These are phyloP conservation scores for Pseudonectria foliicola DNA, from an alignment of 2,329 filamentous ascomycete species.

Conservation along the genomic window DNA sequence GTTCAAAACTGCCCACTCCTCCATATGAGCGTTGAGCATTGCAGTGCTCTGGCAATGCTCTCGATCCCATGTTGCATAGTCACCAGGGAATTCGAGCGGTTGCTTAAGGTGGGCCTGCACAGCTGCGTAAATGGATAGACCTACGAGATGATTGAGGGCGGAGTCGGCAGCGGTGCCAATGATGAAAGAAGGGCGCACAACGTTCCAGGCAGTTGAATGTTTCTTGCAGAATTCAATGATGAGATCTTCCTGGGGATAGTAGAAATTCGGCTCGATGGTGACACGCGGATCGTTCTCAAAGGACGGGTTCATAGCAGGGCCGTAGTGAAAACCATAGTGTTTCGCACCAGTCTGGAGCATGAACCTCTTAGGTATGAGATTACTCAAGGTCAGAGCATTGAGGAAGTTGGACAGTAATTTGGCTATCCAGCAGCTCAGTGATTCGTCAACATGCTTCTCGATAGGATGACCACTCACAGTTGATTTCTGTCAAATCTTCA, in stretches of 20 bases:
- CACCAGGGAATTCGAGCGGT: neutral
- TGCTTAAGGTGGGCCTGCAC: neutral
- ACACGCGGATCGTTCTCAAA: slow-evolving; percentile 1
- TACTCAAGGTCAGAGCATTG: neutral
- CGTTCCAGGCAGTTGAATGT: neutral
- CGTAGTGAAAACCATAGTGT: slow-evolving; percentile 3
- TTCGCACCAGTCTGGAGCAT: slow-evolving; percentile 5
- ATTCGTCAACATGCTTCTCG: neutral
- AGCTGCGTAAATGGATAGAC: neutral
- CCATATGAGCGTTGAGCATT: neutral
- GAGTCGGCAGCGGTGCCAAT: neutral
- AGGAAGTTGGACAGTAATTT: slow-evolving; percentile 2
- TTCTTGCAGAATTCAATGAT: slow-evolving; percentile 1
- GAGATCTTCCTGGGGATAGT: slow-evolving; percentile 4
- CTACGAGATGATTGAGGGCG: neutral
- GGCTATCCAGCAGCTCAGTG: neutral
- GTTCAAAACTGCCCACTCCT: slow-evolving; percentile 2
- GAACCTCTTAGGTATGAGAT: neutral
- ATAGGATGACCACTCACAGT: slow-evolving; percentile 2
- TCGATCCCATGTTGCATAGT: neutral
- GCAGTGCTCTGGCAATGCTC: neutral
- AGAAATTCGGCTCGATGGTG: slow-evolving; percentile 1
- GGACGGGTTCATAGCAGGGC: neutral
- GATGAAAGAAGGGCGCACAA: neutral
- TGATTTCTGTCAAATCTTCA: slow-evolving; percentile 1